Conservation (phyloP, 2,329 filamentous ascomycete genomes). For the Paramyrothecium roridum region DNA sequence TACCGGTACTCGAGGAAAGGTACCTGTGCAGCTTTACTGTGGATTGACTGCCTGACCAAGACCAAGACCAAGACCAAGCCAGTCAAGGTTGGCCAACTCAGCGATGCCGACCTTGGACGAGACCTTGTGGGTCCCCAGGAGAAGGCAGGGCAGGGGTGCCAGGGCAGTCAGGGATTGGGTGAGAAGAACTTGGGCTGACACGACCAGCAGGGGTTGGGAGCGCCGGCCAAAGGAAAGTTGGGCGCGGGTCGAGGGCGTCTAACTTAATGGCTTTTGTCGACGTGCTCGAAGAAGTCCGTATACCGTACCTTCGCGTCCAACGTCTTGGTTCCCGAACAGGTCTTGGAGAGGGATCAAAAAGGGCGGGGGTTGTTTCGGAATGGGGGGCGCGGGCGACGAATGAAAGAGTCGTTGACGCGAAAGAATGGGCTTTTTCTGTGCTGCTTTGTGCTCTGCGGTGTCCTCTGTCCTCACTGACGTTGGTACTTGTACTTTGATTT, state of each 20-base stretch:
- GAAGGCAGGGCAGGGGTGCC: constrained; percentile 16
- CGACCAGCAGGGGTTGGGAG: constrained; percentile 10
- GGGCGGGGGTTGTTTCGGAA: background rate
- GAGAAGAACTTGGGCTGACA: constrained; percentile 26
- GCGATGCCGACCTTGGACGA: constrained; percentile 11
- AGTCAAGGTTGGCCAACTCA: constrained; percentile 4
- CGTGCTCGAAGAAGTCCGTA: too few relatives aligned
- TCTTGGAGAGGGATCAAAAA: background rate
- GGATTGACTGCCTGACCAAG: background rate
- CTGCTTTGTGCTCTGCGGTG: too few relatives aligned
- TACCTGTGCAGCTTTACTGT: background rate
- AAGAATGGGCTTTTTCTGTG: background rate
- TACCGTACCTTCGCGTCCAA: too few relatives aligned
- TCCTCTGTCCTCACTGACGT: too few relatives aligned
- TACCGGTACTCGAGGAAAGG: too few relatives aligned
- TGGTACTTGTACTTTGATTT: too few relatives aligned
- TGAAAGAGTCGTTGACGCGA: background rate
- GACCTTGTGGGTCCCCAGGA: constrained; percentile 18
- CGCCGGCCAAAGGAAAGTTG: background rate
- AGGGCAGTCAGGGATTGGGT: constrained; percentile 26
- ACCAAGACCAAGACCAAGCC: background rate
- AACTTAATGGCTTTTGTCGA: background rate
- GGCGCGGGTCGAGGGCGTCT: background rate
- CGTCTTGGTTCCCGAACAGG: too few relatives aligned
- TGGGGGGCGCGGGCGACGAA: background rate